Percentiles rank a stretch among this genome's conserved stretches.
Conservation (phyloP, 2,329 filamentous ascomycete species). For the Metarhizium rileyi region DNA sequence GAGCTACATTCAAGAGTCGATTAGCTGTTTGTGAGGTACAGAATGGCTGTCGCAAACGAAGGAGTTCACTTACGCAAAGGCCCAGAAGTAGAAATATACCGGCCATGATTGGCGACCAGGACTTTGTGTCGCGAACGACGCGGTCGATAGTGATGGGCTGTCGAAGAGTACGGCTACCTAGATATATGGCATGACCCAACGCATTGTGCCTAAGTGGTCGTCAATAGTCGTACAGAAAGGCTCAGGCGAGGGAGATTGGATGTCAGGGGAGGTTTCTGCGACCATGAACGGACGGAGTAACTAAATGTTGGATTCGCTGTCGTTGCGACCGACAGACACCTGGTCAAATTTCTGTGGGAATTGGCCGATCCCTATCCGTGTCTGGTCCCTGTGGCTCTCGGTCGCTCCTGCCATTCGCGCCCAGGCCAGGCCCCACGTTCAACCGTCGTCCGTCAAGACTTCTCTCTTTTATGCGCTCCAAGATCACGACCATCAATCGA, state of each 20-base stretch:
- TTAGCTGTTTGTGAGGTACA: not conserved
- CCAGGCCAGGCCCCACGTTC: not conserved
- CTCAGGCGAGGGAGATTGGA: not conserved
- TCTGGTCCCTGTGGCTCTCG: not conserved
- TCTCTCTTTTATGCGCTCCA: no score
- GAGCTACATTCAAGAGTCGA: slow-evolving; percentile 25
- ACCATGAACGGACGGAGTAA: not conserved
- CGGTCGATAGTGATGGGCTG: not conserved
- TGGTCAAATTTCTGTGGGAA: not conserved
- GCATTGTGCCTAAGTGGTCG: slow-evolving; percentile 1
- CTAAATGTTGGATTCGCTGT: not conserved
- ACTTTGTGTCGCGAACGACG: not conserved
- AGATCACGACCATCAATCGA: no score
- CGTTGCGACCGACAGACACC: not conserved
- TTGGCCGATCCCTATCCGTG: not conserved
- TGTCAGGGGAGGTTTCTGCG: not conserved
- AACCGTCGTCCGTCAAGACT: not conserved
- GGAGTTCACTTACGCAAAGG: slow-evolving; percentile 27
- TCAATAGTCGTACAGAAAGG: not conserved
- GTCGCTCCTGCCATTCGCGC: not conserved
- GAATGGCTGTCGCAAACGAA: not conserved
- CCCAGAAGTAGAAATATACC: slow-evolving; percentile 30
- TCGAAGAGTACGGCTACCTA: no score
- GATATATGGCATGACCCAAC: no score
- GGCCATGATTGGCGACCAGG: slow-evolving; percentile 23